Conservation (phyloP, 371 early-diverging fungal genomes). For the Coemansia sp. region DNA sequence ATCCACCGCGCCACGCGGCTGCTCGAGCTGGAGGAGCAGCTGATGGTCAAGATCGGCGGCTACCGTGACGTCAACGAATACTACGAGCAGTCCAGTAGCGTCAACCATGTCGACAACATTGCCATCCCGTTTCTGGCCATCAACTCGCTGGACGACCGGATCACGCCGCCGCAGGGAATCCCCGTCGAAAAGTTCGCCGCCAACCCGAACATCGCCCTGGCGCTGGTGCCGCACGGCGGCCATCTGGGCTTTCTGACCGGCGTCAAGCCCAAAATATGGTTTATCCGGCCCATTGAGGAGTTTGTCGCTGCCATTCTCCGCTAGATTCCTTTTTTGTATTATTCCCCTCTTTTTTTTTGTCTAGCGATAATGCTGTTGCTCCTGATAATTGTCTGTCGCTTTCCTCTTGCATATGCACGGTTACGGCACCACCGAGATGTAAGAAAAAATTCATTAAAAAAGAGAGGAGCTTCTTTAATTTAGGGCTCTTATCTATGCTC, state of each 20-base stretch:
- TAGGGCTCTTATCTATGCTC: no score
- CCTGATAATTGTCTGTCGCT: no score
- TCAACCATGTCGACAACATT: constrained; percentile 67
- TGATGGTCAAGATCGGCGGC: constrained; percentile 66
- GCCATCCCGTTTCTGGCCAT: constrained; percentile 77
- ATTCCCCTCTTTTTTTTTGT: background rate
- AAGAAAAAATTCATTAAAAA: no score
- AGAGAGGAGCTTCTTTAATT: no score
- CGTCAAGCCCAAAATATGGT: constrained; percentile 62
- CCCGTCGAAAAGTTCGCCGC: constrained; percentile 64
- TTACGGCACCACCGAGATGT: no score
- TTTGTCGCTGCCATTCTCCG: constrained; percentile 53
- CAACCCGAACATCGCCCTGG: constrained; percentile 85
- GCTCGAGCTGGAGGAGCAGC: constrained; percentile 73
- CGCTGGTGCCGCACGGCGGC: constrained; percentile 84
- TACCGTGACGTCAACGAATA: constrained; percentile 80
- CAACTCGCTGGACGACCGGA: constrained; percentile 89
- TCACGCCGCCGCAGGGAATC: constrained; percentile 68
- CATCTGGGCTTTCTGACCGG: constrained; percentile 93
- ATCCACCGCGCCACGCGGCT: constrained; percentile 55
- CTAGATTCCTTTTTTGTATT: background rate
- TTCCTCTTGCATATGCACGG: no score
- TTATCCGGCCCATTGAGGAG: constrained; percentile 63
- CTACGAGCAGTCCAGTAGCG: constrained; percentile 73
- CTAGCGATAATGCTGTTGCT: no score